Evolutionary conservation across 805 yeast genomes (phyloP), one percentile per base, ranked within the genome.

Genomic region (Ogataea nitratoaversa): DNA sequence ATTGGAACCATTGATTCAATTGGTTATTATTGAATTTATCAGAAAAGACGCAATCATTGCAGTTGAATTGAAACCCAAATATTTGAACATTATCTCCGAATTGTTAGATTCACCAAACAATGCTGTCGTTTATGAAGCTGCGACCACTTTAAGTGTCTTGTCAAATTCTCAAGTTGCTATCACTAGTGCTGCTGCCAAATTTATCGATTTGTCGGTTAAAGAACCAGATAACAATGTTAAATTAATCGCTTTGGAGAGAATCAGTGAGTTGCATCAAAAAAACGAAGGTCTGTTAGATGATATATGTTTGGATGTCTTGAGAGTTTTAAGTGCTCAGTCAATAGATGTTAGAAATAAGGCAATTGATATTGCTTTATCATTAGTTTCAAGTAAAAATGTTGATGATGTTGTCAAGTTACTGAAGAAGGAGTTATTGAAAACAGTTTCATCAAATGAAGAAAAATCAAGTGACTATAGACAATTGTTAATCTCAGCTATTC

Each of bases 151-250:
- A 54, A 75, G 83, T 23, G 65, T 76, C 11, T 59, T 76, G 43
- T 64, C 78, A 19, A 62, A 69, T 40, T 78, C 81, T 39, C 83
- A 90, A 19, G 66, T 76, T 16, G 79, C 84, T 16, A 74, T 91
- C 41, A 68, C 79, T 40, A 76, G 81, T 46, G 93, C 96, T 13
- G 98, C 95, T 30, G 65, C 79, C 41, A 88, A 88, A 62, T 84
- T 88, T 56, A 80, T 91, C 46, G 95, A 87, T 43, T 72, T 93
- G 52, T 95, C 96, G 25, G 81, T 82, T 52, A 86, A 84, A 59
- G 98, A 89, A 60, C 74, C 95, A n/a, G 98, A 93, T 64, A 90
- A 86, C 67, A 93, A 90, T 57, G 90, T 91, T 53, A 95, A 95
- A 65, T 75, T 93, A 49, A 90, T 91, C 56, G 93, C 95, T 17